Evolutionary conservation across 2,329 filamentous ascomycete species (phyloP).

Genomic region (Pezicula radicicola): DNA sequence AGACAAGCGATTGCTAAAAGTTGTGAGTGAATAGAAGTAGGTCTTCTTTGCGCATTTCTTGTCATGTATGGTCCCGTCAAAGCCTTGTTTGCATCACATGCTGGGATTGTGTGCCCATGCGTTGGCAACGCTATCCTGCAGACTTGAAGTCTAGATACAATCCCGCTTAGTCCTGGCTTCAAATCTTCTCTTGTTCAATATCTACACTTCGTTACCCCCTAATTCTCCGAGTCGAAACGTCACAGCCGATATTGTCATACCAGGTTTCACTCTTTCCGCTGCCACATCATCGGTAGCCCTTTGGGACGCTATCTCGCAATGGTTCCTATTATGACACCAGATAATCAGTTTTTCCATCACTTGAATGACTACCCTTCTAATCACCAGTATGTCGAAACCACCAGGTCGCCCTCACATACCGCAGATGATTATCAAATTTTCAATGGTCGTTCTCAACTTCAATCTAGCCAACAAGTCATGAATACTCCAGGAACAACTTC

Average conservation of each 20-base stretch:
- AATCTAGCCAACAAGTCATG: slow-evolving; percentile 20
- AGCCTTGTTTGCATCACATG: slow-evolving; percentile 25
- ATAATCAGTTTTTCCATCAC: slow-evolving; percentile 18
- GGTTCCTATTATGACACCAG: slow-evolving; percentile 22
- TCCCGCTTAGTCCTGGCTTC: slow-evolving; percentile 12
- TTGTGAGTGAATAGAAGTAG: slow-evolving; percentile 10
- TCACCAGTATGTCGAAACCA: slow-evolving; percentile 17
- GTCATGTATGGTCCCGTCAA: slow-evolving; percentile 23
- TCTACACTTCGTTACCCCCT: slow-evolving; percentile 27
- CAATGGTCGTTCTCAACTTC: slow-evolving; percentile 21
- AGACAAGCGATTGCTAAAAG: slow-evolving; percentile 22
- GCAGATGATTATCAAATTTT: slow-evolving; percentile 16
- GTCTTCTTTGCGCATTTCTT: slow-evolving; percentile 7
- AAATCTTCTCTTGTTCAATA: slow-evolving; percentile 23
- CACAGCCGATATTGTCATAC: slow-evolving; percentile 3
- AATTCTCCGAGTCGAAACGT: slow-evolving; percentile 24
- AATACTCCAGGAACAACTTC: slow-evolving; percentile 9
- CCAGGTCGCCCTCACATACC: slow-evolving; percentile 13
- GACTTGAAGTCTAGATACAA: slow-evolving; percentile 17
- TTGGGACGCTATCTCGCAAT: slow-evolving; percentile 14
- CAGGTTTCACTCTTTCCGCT: slow-evolving; percentile 14
- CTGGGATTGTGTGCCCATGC: slow-evolving; percentile 24
- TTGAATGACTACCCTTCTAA: slow-evolving; percentile 16
- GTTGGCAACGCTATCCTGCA: slow-evolving; percentile 28
- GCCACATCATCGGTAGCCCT: slow-evolving; percentile 17